These are phyloP conservation scores for Neurospora discreta DNA, from an alignment of 495 filamentous ascomycete species.

Conservation along the genomic window DNA sequence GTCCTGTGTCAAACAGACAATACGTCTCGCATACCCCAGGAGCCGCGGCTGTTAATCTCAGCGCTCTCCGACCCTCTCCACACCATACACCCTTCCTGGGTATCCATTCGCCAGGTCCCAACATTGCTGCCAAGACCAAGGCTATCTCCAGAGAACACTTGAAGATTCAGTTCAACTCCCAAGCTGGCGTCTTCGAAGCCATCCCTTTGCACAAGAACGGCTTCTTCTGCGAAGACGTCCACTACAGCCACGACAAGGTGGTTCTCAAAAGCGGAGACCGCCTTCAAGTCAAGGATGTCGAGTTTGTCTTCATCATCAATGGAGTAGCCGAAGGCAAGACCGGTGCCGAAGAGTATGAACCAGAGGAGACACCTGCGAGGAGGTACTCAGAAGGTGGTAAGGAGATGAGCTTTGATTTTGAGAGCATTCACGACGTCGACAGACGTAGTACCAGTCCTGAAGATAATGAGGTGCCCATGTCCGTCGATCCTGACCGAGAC, in stretches of 20 bases:
- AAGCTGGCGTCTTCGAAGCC: conserved; percentile 64
- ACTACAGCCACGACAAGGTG: conserved; percentile 50
- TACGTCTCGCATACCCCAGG: conserved; percentile 40
- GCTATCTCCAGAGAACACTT: conserved; percentile 81
- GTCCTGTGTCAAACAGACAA: conserved; percentile 31
- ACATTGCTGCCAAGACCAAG: conserved; percentile 49
- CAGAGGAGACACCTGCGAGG: conserved; percentile 20
- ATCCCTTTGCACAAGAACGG: conserved; percentile 77
- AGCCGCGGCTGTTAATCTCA: conserved; percentile 39
- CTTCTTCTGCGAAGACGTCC: conserved; percentile 69
- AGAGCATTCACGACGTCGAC: conserved; percentile 45
- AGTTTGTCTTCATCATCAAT: conserved; percentile 62
- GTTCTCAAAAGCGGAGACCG: conserved; percentile 59
- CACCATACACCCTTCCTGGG: conserved; percentile 64
- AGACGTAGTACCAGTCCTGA: conserved; percentile 43
- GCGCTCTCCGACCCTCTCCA: conserved; percentile 41
- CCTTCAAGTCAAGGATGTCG: conserved; percentile 71
- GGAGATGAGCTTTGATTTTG: conserved; percentile 55
- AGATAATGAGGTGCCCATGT: conserved; percentile 11
- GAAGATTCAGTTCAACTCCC: conserved; percentile 70
- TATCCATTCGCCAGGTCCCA: conserved; percentile 60
- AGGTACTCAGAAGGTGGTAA: conserved; percentile 43
- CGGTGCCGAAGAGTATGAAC: conserved; percentile 45
- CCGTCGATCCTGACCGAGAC: not conserved
- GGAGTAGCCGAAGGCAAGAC: conserved; percentile 59